These are phyloP conservation scores for Syzygium malaccense DNA, from an alignment of 441 rosid species.

Conservation along the genomic window DNA sequence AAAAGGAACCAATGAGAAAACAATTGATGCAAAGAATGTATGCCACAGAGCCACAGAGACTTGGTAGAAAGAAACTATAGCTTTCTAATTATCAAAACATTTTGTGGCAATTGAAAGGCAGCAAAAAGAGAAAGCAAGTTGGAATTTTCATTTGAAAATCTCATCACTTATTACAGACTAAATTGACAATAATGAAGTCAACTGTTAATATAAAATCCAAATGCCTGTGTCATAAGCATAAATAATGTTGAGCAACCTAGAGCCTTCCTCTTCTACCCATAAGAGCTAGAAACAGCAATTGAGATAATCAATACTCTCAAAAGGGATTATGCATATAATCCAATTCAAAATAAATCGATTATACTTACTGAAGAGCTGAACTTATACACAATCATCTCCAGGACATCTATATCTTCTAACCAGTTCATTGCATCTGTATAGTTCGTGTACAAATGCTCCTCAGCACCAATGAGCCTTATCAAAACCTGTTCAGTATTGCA, in stretches of 20 bases:
- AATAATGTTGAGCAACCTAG: background rate
- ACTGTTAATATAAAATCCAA: background rate
- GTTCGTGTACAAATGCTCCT: slow-evolving; percentile 81
- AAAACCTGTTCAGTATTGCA: slow-evolving; percentile 48
- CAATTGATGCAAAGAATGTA: background rate
- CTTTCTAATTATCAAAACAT: background rate
- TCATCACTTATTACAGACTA: background rate
- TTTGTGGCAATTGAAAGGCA: background rate
- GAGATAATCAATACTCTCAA: background rate
- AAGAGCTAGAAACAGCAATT: background rate
- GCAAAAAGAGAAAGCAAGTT: background rate
- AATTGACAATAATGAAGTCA: background rate
- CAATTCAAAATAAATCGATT: background rate
- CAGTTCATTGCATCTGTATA: slow-evolving; percentile 71
- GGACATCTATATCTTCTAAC: slow-evolving; percentile 81
- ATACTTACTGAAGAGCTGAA: slow-evolving; percentile 89
- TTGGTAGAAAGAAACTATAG: background rate
- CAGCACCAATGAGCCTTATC: slow-evolving; percentile 81
- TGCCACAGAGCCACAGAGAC: background rate
- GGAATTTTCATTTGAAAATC: background rate
- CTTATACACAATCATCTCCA: slow-evolving; percentile 89
- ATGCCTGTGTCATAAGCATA: background rate
- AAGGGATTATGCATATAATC: background rate
- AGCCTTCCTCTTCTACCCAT: background rate
- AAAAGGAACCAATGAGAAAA: background rate